Conservation (phyloP, 2,329 filamentous ascomycete species). For the Aspergillus sp. region DNA sequence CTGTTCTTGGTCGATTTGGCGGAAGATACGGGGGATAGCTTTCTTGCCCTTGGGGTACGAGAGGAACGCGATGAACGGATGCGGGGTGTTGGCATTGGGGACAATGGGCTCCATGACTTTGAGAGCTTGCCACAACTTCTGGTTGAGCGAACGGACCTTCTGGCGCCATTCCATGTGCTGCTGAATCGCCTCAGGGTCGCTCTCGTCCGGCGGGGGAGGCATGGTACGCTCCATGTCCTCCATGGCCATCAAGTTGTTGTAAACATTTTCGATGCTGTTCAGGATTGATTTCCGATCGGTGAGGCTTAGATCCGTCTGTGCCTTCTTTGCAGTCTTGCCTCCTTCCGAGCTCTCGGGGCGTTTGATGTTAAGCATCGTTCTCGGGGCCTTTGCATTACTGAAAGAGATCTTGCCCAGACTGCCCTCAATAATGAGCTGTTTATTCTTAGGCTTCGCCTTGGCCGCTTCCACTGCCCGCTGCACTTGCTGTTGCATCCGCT, state of each 20-base stretch:
- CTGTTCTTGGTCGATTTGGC: slow-evolving; percentile 85
- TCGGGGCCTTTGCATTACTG: slow-evolving; percentile 96
- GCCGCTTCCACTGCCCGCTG: slow-evolving; percentile 94
- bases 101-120: slow-evolving; percentile 92
- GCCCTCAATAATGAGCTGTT: slow-evolving; percentile 91
- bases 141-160: slow-evolving; percentile 63
- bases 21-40: slow-evolving; percentile 88
- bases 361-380: slow-evolving; percentile 92
- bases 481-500: slow-evolving; percentile 98
- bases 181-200: slow-evolving; percentile 63
- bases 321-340: slow-evolving; percentile 43
- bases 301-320: slow-evolving; percentile 47
- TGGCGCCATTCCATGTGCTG: slow-evolving; percentile 74
- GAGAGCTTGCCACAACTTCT: slow-evolving; percentile 74
- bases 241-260: slow-evolving; percentile 81
- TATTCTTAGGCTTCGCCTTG: slow-evolving; percentile 96
- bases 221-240: slow-evolving; percentile 85
- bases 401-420: slow-evolving; percentile 97
- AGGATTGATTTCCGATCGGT: slow-evolving; percentile 77
- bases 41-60: slow-evolving; percentile 96
- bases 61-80: slow-evolving; percentile 94
- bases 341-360: slow-evolving; percentile 64
- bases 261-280: slow-evolving; percentile 81
- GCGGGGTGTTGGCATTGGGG: slow-evolving; percentile 59
- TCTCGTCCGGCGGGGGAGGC: slow-evolving; percentile 60